Conservation (phyloP, 495 filamentous ascomycete species). For the Aspergillus baeticus region DNA sequence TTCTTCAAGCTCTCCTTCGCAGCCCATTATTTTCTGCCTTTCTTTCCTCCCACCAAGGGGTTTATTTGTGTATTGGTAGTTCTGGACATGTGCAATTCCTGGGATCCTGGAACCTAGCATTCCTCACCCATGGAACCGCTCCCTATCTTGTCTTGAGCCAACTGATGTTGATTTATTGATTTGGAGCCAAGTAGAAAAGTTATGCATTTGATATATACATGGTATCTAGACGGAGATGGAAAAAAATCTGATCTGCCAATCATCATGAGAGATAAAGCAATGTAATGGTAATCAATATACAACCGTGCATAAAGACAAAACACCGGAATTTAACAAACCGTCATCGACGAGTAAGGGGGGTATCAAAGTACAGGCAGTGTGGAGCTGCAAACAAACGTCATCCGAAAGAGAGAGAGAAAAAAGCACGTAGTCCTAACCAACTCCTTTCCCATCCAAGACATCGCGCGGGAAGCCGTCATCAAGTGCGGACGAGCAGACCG, state of each 20-base stretch:
- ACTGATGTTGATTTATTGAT: too few species aligned
- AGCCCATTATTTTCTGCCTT: background rate
- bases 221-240: too few species aligned
- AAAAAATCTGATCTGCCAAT: background rate
- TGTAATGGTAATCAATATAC: background rate
- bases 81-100: background rate
- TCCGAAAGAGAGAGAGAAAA: conserved; percentile 1
- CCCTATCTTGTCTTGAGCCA: background rate
- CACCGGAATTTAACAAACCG: conserved; percentile 1
- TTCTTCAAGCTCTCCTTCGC: background rate
- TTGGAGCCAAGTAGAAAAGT: background rate
- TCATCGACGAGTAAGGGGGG: conserved; percentile 25
- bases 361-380: conserved; percentile 27
- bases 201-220: background rate
- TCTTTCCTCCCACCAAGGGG: background rate
- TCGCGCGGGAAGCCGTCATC: background rate
- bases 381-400: conserved; percentile 23
- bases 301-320: conserved; percentile 1
- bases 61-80: background rate
- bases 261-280: background rate
- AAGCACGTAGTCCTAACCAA: conserved; percentile 25
- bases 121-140: background rate
- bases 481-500: conserved; percentile 10
- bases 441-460: conserved; percentile 8
- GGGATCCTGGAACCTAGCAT: background rate